Base-by-base conservation (phyloP, 164 flowering plant genomes). In the Macadamia integrifolia region DNA sequence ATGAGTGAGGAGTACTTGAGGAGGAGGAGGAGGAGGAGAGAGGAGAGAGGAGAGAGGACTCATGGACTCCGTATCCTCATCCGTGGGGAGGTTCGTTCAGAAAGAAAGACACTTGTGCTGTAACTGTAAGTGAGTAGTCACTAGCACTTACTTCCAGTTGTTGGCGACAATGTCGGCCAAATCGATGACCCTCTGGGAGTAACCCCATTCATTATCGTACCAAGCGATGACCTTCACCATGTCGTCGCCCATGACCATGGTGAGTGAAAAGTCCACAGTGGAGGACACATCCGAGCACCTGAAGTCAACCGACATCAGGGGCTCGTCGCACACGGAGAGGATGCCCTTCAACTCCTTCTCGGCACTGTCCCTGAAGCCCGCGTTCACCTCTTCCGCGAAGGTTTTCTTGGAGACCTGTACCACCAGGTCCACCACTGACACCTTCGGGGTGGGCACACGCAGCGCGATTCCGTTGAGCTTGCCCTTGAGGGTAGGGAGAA, bases 181-280 rank as follows among this genome's bases (percentile, higher is more conserved):
- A 83, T 90, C 96, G 17, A 92, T 96, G 58, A 93, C 96, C 80
- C 96, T 82, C 72, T 88, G 96, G 30, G 98, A 92, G 89, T 90
- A 92, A 70, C 98, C 98, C 96, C 96, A 88, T 62, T 93, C 98
- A 49, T 93, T 93, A 63, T 93, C 98, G 58, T 93, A 90, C 98
- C 97, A 93, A 29, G 97, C 98, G 66, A 93, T 91, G 62, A 91
- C 97, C 86, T 91, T 91, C 29, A 91, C 95, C 97, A 91, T 88
- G 78, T 93, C 98, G 71, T 93, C 98, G 57, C 97, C 98, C 98
- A 91, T 93, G 1, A 89, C 97, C 89, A 93, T 88, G 58, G 97
- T 93, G 14, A 93, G 76, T 3, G 98, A 87, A 1, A 96, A 76
- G 63, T 92, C 98, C 0, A 92, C 93, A 0, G 96, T 92, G 8